These are phyloP conservation scores for Cercospora sojina DNA, from an alignment of 2,329 filamentous ascomycete species.

Conservation along the genomic window DNA sequence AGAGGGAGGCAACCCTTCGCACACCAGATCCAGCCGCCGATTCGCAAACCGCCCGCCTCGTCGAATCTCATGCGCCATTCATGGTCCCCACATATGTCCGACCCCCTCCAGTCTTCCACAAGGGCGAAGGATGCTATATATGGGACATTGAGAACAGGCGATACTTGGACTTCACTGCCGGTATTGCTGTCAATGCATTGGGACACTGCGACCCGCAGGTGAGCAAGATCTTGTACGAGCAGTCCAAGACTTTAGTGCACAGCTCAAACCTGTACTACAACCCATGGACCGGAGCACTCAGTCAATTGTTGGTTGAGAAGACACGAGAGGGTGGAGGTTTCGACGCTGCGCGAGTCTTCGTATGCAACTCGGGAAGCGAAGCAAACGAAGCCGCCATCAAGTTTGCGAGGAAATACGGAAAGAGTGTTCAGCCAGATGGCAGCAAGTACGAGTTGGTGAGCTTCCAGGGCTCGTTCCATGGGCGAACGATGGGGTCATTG, in stretches of 20 bases:
- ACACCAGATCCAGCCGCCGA: conserved; percentile 72
- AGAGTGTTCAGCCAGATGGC: conserved; percentile 45
- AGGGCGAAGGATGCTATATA: conserved; percentile 80
- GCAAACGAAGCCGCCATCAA: conserved; percentile 98
- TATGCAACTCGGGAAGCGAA: conserved; percentile 95
- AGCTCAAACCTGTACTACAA: conserved; percentile 97
- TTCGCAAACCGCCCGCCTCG: conserved; percentile 71
- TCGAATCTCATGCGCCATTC: conserved; percentile 74
- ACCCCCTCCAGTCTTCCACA: conserved; percentile 84
- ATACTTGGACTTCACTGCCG: conserved; percentile 93
- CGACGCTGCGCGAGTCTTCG: conserved; percentile 76
- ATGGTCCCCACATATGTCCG: conserved; percentile 97
- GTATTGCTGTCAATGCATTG: conserved; percentile 91
- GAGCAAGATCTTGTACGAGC: conserved; percentile 67
- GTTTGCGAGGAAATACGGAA: conserved; percentile 89
- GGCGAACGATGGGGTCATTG: conserved; percentile 89
- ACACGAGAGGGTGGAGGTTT: conserved; percentile 79
- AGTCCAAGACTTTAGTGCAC: conserved; percentile 72
- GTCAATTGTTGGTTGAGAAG: conserved; percentile 77
- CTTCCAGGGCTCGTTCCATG: conserved; percentile 91
- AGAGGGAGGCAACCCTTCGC: conserved; percentile 55
- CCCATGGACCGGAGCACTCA: conserved; percentile 87
- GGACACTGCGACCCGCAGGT: conserved; percentile 87
- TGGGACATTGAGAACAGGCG: conserved; percentile 86
- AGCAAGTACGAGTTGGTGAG: conserved; percentile 81